These are phyloP conservation scores for Sphagnum tenellum DNA, from an alignment of 225 moss, liverwort and hornwort species.

Conservation along the genomic window DNA sequence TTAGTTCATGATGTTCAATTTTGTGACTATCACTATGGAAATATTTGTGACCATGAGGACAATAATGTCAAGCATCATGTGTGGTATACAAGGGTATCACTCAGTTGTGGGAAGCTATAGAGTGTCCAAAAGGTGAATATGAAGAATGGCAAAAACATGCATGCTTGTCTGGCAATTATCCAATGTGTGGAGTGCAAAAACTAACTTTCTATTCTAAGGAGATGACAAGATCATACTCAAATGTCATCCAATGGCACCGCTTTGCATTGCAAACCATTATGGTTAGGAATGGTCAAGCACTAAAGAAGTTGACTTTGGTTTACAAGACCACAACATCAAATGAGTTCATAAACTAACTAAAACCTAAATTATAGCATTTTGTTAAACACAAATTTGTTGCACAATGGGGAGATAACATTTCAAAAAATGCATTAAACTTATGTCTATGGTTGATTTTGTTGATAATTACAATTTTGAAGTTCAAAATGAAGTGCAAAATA, in stretches of 20 bases:
- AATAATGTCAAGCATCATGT: not conserved
- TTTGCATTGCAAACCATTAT: slow-evolving; percentile 4
- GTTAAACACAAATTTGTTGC: not conserved
- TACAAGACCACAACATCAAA: not conserved
- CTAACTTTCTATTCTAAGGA: not conserved
- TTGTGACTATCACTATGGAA: not conserved
- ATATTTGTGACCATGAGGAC: not conserved
- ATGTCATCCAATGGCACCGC: not conserved
- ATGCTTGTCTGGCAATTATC: not conserved
- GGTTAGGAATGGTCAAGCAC: not conserved
- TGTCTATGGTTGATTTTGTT: not conserved
- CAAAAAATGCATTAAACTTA: not conserved
- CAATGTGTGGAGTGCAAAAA: not conserved
- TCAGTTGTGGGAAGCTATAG: not conserved
- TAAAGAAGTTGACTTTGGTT: not conserved
- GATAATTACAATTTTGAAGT: not conserved
- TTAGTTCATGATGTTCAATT: not conserved
- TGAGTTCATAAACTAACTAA: not conserved
- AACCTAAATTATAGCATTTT: slow-evolving; percentile 5
- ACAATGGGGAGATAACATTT: not conserved
- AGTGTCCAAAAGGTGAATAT: slow-evolving; percentile 1
- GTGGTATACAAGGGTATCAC: not conserved
- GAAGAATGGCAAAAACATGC: not conserved
- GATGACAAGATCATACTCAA: not conserved
- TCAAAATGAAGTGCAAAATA: slow-evolving; percentile 1